Evolutionary conservation across 331 rosid genomes (phyloP).

Genomic region (Arachis monticola): DNA sequence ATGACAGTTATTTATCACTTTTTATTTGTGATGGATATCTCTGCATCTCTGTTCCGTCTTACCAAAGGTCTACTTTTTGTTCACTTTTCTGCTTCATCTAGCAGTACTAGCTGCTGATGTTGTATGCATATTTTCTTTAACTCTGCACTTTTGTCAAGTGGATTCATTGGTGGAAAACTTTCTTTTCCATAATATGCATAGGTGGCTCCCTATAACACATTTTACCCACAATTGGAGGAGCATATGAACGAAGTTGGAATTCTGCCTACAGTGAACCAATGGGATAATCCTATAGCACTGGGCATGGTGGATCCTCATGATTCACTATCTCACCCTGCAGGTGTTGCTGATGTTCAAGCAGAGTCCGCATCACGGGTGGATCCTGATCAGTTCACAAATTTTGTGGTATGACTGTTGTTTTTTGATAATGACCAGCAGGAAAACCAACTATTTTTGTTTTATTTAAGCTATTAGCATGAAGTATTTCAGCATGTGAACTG

Average conservation of each 20-base stretch:
- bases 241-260: conserved; percentile 93
- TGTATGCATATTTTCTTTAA: conserved; percentile 26
- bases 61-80: conserved; percentile 1
- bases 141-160: conserved; percentile 17
- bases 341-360: conserved; percentile 91
- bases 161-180: conserved; percentile 33
- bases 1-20: not conserved
- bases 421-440: conserved; percentile 19
- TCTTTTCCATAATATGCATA: conserved; percentile 40
- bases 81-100: conserved; percentile 23
- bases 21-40: conserved; percentile 5
- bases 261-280: conserved; percentile 70
- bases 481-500: conserved; percentile 26
- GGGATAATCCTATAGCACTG: conserved; percentile 87
- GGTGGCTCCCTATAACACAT: conserved; percentile 99
- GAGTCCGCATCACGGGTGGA: conserved; percentile 81
- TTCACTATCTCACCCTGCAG: conserved; percentile 99
- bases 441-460: conserved; percentile 26
- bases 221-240: conserved; percentile 83
- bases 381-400: conserved; percentile 88
- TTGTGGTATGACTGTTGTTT: conserved; percentile 66
- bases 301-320: conserved; percentile 97
- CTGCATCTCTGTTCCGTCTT: conserved; percentile 16
- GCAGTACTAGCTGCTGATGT: conserved; percentile 15
- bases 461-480: not conserved